Conservation (phyloP, 2,329 filamentous ascomycete genomes). For the Zarea fungicola region DNA sequence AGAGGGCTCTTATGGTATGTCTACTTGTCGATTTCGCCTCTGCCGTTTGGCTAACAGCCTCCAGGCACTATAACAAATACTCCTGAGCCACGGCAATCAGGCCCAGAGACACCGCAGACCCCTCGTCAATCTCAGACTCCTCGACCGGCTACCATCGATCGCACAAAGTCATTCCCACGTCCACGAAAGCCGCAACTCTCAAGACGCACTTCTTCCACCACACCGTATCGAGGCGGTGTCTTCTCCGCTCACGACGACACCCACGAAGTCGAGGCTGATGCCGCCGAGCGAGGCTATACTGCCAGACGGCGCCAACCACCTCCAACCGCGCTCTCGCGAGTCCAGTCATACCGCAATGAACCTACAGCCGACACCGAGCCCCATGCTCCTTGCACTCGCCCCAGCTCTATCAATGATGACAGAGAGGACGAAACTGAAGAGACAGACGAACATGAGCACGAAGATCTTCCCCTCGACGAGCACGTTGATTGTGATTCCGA, state of each 20-base stretch:
- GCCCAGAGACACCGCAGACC: constrained; percentile 2
- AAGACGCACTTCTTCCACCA: constrained; percentile 70
- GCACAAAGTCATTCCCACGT: constrained; percentile 42
- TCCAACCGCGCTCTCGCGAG: constrained; percentile 32
- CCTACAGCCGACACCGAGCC: constrained; percentile 15
- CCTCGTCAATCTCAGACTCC: constrained; percentile 5
- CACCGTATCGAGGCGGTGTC: constrained; percentile 74
- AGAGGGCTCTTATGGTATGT: constrained; percentile 53
- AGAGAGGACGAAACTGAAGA: constrained; percentile 27
- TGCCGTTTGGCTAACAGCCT: background rate
- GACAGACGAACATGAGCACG: constrained; percentile 29
- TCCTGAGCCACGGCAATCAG: background rate
- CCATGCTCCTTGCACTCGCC: constrained; percentile 20
- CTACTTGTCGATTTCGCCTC: background rate
- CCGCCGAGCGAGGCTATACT: constrained; percentile 36
- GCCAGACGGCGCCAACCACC: constrained; percentile 31
- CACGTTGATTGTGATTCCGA: constrained; percentile 60
- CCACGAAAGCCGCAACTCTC: constrained; percentile 68
- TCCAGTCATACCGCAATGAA: constrained; percentile 32
- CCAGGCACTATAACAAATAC: constrained; percentile 27
- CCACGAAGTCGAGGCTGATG: constrained; percentile 70
- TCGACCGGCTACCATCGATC: constrained; percentile 42
- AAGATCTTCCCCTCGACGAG: constrained; percentile 41
- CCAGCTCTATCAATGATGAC: constrained; percentile 16
- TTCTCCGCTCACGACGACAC: constrained; percentile 90